A percentile compares a stretch with the other conserved stretches of the same genome.
phyloP scores from a whole-genome alignment of 176 grass and related monocot species.

The Eremochloa ophiuroides region DNA sequence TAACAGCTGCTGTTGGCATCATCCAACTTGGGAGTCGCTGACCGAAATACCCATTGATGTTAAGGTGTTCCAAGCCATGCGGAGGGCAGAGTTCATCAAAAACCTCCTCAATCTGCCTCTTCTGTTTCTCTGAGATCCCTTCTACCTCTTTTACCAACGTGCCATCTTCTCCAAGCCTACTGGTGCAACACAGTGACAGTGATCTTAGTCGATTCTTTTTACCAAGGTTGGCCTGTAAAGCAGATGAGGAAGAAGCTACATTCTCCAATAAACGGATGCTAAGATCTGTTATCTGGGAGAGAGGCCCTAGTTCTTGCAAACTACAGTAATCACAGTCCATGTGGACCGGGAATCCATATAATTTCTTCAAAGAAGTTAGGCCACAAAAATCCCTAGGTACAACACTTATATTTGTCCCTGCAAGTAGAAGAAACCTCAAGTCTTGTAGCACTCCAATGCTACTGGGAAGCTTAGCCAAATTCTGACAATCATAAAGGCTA shows the following conservation, averaged over 20 bases:
- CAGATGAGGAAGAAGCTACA: neutral
- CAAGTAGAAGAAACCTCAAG: no score
- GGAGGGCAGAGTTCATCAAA: constrained; percentile 8
- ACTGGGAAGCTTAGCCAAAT: no score
- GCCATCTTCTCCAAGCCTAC: neutral
- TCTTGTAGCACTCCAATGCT: no score
- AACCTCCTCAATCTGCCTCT: neutral
- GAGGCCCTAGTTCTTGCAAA: neutral
- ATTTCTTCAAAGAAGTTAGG: no score
- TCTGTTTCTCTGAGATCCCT: neutral
- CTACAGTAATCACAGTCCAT: neutral
- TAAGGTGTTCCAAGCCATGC: neutral
- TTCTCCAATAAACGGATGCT: neutral
- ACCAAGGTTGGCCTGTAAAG: neutral
- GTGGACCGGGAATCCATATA: neutral
- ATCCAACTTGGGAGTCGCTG: neutral
- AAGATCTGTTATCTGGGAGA: neutral
- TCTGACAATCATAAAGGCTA: no score
- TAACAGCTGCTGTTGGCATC: no score
- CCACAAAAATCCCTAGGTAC: no score
- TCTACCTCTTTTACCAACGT: no score
- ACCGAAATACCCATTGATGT: neutral
- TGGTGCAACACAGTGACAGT: neutral
- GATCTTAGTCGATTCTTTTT: neutral
- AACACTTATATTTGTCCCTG: no score